Evolutionary conservation across 2,329 filamentous ascomycete species (phyloP), one percentile per base, ranked within the genome.

Genomic region (Gnomoniopsis smithogilvyi): DNA sequence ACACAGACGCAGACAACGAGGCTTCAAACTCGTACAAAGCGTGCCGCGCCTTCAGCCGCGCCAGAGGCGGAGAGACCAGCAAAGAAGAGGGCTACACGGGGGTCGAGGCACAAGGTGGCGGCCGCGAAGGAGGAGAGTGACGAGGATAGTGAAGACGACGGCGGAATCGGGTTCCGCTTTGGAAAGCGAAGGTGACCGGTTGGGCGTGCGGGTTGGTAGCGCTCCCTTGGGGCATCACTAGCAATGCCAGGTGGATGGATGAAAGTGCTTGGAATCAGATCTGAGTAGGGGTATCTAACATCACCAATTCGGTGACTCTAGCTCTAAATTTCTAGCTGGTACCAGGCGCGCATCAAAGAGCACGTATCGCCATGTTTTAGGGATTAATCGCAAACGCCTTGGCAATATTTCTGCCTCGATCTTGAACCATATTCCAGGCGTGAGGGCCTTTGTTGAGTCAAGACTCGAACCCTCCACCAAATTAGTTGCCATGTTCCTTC

Each of bases 101-200:
- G 65, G 12, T 59, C 66, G 2, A 54, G 55, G 24, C 22, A 69
- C 1, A 56, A 60, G 1, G 63, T 50, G 17, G 71, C 73, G 34
- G 63, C 61, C 22, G 68, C 68, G 21, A 72, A 55, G 15, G 72
- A 69, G 54, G 72, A 74, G 45, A 47, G 45, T 47, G 45, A 47
- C 17, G 63, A 62, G 19, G 69, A 69, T 43, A 73, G 84, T 36
- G 83, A 80, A 61, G 82, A 85, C 48, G 82, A 85, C 59, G 82
- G 80, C 65, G 47, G 54, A 2, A 73, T 83, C 53, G 78, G 79
- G 64, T 86, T 86, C 66, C 75, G 76, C 56, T 86, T 85, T 67
- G 78, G 80, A 33, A 79, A 77, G 68, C 74, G 81, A 66, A 75
- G 75, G 66, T 80, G 45, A 34, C 22, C 34, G 19, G 22, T 15